Evolutionary conservation across 176 grass and related monocot species (phyloP).

Genomic region (Rhynchospora breviuscula): DNA sequence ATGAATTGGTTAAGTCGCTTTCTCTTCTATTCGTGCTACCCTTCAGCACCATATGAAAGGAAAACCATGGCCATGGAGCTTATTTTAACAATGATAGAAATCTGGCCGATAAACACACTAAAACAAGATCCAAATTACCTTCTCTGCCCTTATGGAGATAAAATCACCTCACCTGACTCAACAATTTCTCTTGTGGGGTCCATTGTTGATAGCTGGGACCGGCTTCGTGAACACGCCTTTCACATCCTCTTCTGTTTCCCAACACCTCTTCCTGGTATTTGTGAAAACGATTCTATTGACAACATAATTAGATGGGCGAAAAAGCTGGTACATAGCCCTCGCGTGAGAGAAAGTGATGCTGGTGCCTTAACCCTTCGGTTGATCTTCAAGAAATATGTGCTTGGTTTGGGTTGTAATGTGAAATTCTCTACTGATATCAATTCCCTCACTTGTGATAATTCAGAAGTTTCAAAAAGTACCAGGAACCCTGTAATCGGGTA

Average conservation of each 20-base stretch:
- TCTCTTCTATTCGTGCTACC: slow-evolving; percentile 93
- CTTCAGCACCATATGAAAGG: slow-evolving; percentile 95
- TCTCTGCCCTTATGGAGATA: slow-evolving; percentile 62
- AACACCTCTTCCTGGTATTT: slow-evolving; percentile 98
- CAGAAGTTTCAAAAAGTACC: slow-evolving; percentile 26
- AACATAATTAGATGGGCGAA: slow-evolving; percentile 77
- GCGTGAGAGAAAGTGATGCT: slow-evolving; percentile 98
- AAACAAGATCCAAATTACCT: slow-evolving; percentile 40
- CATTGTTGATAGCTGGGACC: slow-evolving; percentile 96
- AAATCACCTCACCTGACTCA: slow-evolving; percentile 77
- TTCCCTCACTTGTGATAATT: slow-evolving; percentile 44
- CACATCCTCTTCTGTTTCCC: slow-evolving; percentile 83
- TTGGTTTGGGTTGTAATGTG: slow-evolving; percentile 70
- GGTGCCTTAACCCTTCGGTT: slow-evolving; percentile 89
- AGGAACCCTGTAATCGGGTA: slow-evolving; percentile 61
- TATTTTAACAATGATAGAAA: slow-evolving; percentile 86
- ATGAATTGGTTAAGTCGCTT: slow-evolving; percentile 88
- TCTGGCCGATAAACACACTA: slow-evolving; percentile 67
- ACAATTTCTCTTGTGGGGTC: slow-evolving; percentile 93
- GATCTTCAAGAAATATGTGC: slow-evolving; percentile 91
- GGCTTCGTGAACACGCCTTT: slow-evolving; percentile 76
- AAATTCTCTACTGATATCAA: slow-evolving; percentile 49
- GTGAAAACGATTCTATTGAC: slow-evolving; percentile 49
- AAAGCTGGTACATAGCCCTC: slow-evolving; percentile 70
- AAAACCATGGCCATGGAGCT: slow-evolving; percentile 99